Conservation (phyloP, 73 alveolate genomes). For the Urostyla sp. region DNA sequence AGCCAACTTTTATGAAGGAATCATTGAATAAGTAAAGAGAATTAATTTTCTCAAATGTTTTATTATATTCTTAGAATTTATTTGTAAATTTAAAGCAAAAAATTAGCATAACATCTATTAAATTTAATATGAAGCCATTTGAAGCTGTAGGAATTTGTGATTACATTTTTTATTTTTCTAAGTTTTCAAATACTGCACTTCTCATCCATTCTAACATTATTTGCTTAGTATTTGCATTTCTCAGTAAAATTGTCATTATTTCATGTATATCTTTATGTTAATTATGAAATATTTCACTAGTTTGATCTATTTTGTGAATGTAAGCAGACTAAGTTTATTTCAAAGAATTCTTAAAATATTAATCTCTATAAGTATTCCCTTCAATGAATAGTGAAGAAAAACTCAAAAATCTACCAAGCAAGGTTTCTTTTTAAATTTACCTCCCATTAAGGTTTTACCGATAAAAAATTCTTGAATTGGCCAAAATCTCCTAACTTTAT, state of each 20-base stretch:
- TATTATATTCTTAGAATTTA: constrained; percentile 6
- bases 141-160: constrained; percentile 41
- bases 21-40: constrained; percentile 32
- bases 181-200: constrained; percentile 8
- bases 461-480: not conserved
- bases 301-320: not conserved
- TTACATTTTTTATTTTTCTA: constrained; percentile 32
- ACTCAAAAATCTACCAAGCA: constrained; percentile 34
- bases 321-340: not conserved
- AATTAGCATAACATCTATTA: constrained; percentile 22
- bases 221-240: constrained; percentile 29
- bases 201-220: constrained; percentile 38
- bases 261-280: not conserved
- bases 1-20: not conserved
- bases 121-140: constrained; percentile 47
- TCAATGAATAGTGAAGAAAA: constrained; percentile 21
- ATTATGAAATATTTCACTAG: constrained; percentile 21
- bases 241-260: constrained; percentile 14
- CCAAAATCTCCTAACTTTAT: constrained; percentile 22
- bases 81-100: constrained; percentile 34
- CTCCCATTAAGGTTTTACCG: constrained; percentile 38
- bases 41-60: not conserved
- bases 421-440: constrained; percentile 14
- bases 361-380: constrained; percentile 16
- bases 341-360: constrained; percentile 22